Evolutionary conservation across 2,329 filamentous ascomycete species (phyloP).

Genomic region (Exophiala sp.): DNA sequence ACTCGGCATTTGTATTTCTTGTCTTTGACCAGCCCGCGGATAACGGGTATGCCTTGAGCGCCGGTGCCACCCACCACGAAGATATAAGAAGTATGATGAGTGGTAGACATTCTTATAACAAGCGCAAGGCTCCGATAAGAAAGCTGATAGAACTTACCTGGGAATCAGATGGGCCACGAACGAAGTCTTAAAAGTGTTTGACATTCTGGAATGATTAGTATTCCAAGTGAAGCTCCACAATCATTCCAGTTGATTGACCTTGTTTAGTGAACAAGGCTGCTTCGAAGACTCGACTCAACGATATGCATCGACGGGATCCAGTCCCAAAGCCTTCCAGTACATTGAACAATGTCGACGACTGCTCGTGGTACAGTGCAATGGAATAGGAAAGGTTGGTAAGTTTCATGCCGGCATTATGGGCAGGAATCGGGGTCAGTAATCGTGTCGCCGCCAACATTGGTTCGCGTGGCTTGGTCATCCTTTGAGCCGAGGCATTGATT

Average conservation of each 20-base stretch:
- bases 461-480: too few species aligned
- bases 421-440: too few species aligned
- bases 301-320: too few species aligned
- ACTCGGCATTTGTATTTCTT: constrained; percentile 43
- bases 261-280: constrained; percentile 4
- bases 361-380: too few species aligned
- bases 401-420: too few species aligned
- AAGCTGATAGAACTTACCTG: too few species aligned
- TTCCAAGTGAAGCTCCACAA: neutral
- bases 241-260: neutral
- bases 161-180: neutral
- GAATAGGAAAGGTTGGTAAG: too few species aligned
- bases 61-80: constrained; percentile 50
- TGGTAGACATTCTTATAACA: constrained; percentile 15
- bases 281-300: too few species aligned
- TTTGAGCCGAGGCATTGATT: too few species aligned
- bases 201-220: constrained; percentile 3
- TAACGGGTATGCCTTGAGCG: constrained; percentile 50
- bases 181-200: neutral
- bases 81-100: constrained; percentile 20
- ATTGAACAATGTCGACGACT: too few species aligned
- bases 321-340: too few species aligned
- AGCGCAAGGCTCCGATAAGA: neutral
- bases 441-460: too few species aligned
- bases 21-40: constrained; percentile 39